Base-by-base conservation (phyloP, 2,329 filamentous ascomycete species). In the Clarireedia homoeocarpa region DNA sequence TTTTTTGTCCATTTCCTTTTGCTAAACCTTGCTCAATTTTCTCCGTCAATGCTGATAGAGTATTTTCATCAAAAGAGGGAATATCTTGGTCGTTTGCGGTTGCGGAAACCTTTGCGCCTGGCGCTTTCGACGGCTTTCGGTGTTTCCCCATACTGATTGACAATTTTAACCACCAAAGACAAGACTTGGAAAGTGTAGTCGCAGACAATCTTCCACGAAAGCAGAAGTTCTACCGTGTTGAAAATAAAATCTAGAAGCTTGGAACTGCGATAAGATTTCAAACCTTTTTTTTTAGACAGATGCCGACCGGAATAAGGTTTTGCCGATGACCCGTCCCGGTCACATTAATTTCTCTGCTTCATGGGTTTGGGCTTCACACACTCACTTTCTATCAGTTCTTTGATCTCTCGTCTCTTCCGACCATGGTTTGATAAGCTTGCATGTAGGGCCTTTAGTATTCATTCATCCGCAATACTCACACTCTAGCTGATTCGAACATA, bases 11-110 rank as follows among this genome's bases (percentile, higher is more conserved):
- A 58, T 72, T 72, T 45, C 69, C 62, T 47, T 70, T 66, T 39
- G 71, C 67, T 60, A 85, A 72, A 54, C 74, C 75, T 62, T 77
- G 73, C 63, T 83, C 79, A 59, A 85, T 80, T 66, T 76, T 78
- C 36, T 76, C 74, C 5, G 81, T 84, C 63, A 84, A 68, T 58
- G 77, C 73, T 6, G 74, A 73, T 56, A 85, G 69, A 5, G 78
- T 72, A 39, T 73, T 70, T 58, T 79, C 74, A 60, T 82, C 74
- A 58, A 84, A 78, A 30, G 65, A 63, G 27, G 72, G 69, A 60
- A 73, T 66, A 34, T 42, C 55, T n/a, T 54, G 55, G 9, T 56
- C 51, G 34, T 59, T 53, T n/a, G 47, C 34, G 10, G 56, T 59
- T 3, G 58, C 48, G 10, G 48, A 24, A 15, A 38, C 17, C 69